A percentile compares a stretch with the other conserved stretches of the same genome.
Conservation (phyloP, 2,329 filamentous ascomycete genomes). For the Pestalotiopsis sp. region DNA sequence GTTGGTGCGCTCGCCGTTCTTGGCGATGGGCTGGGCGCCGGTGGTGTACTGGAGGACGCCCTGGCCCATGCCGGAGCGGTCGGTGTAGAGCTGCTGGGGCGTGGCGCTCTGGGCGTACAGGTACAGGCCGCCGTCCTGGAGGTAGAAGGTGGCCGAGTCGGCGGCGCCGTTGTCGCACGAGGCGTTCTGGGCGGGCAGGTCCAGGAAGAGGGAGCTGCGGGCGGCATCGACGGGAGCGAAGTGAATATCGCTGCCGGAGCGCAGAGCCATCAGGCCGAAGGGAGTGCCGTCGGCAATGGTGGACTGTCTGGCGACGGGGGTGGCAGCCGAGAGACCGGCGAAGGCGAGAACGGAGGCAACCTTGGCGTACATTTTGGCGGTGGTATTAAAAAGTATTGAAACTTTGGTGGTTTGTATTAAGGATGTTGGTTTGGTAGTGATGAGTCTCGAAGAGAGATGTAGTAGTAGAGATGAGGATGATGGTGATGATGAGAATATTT, state of each 20-base stretch:
- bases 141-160: conserved; percentile 52
- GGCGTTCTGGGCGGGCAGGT: conserved; percentile 47
- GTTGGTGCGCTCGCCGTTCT: conserved; percentile 46
- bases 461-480: not conserved
- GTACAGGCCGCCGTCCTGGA: conserved; percentile 46
- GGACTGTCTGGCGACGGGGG: not conserved
- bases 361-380: conserved; percentile 9
- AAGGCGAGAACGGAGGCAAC: not conserved
- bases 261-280: conserved; percentile 54
- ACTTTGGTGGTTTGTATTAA: not conserved
- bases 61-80: conserved; percentile 62
- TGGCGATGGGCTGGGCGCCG: conserved; percentile 39
- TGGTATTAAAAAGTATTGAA: not conserved
- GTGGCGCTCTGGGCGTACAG: conserved; percentile 46
- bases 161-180: conserved; percentile 44
- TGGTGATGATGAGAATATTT: not conserved
- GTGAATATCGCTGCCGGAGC: conserved; percentile 52
- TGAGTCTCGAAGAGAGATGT: not conserved
- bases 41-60: conserved; percentile 57
- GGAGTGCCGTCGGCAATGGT: conserved; percentile 30
- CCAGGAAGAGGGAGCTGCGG: conserved; percentile 44
- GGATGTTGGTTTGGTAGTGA: not conserved
- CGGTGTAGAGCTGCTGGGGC: conserved; percentile 53
- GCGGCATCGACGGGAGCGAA: conserved; percentile 47
- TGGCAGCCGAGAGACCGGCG: not conserved